Conservation (phyloP, 1,284 basidiomycete species). For the Boletus coffeatus region DNA sequence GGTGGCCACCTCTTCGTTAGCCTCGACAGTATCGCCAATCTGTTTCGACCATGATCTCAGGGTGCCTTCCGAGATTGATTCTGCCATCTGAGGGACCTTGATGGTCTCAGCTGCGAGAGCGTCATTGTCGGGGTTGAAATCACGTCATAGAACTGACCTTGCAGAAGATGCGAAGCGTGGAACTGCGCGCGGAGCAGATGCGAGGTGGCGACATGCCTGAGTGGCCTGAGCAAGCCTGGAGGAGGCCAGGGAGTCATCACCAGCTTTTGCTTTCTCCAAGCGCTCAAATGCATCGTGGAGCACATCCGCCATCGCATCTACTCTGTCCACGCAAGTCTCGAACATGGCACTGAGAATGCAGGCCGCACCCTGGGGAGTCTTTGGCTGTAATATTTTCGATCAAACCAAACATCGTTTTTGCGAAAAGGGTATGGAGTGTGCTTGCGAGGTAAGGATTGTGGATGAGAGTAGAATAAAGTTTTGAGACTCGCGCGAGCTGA, state of each 20-base stretch:
- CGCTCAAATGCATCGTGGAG: constrained; percentile 52
- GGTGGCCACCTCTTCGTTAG: constrained; percentile 94
- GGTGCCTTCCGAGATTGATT: constrained; percentile 98
- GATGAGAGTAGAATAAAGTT: constrained; percentile 84
- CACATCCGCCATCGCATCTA: constrained; percentile 75
- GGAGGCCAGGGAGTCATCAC: constrained; percentile 30
- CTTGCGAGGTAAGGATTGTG: constrained; percentile 85
- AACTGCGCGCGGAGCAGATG: constrained; percentile 54
- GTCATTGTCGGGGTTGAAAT: constrained; percentile 1
- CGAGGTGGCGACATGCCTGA: constrained; percentile 40
- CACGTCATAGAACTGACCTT: constrained; percentile 44
- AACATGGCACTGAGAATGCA: constrained; percentile 73
- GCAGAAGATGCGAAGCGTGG: constrained; percentile 61
- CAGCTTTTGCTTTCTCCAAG: constrained; percentile 46
- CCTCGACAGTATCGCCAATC: constrained; percentile 87
- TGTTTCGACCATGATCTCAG: constrained; percentile 95
- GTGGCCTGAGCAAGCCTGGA: constrained; percentile 2
- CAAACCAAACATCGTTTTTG: constrained; percentile 90
- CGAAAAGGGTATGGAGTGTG: constrained; percentile 86
- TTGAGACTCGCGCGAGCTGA: constrained; percentile 80
- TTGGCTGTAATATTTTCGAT: constrained; percentile 81
- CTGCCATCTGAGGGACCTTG: constrained; percentile 99
- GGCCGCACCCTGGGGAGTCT: constrained; percentile 61
- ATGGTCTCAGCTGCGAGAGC: constrained; percentile 68
- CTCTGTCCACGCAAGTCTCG: constrained; percentile 82